Base-by-base conservation (phyloP, 192 early-diverging fungal species). In the Obelidium mucronatum region DNA sequence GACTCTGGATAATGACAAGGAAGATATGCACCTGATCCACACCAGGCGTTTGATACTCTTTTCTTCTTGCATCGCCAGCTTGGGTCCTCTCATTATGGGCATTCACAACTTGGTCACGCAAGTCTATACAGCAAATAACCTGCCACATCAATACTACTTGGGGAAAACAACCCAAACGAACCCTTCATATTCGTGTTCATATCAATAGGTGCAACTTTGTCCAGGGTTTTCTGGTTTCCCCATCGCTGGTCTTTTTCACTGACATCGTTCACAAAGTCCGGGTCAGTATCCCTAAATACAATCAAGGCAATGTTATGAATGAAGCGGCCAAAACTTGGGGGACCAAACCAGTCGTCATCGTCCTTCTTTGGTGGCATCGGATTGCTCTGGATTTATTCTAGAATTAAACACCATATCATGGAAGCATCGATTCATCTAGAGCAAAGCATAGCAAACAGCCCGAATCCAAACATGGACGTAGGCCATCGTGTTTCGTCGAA, bases 251-350 rank as follows among this genome's bases (percentile, higher is more conserved):
- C 80, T 48, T 78, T 80, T 48, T 83, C 85, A 3, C 31, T 35
- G 1, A 86, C 78, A 54, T 80, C 69, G 79, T 86, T 86, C 26
- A 86, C 82, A 72, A 86, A 86, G 59, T 79, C 68, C 17, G 85
- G 85, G 36, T 86, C 82, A 31, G 72, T 68, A 52, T 74, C 71
- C 76, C 67, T 67, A 15, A 15, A 48, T 15, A 15, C 11, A 15
- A 48, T 36, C 11, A 31, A 66, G 24, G 8, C 26, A 36, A 11
- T 34, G n/a, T 26, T 48, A 13, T 26, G 17, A 39, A 28, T 24
- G 63, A 31, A 13, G 33, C 63, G 33, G 28, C 15, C 17, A 5
- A 48, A 19, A 54, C 24, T n/a, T 30, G 30, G 37, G 24, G 28
- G 13, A 31, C 52, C 5, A 4, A 22, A 60, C 67, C 67, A 69